phyloP scores from a whole-genome alignment of 2,329 filamentous ascomycete genomes.

The Xenosphaeropsis pyriputrescens region DNA sequence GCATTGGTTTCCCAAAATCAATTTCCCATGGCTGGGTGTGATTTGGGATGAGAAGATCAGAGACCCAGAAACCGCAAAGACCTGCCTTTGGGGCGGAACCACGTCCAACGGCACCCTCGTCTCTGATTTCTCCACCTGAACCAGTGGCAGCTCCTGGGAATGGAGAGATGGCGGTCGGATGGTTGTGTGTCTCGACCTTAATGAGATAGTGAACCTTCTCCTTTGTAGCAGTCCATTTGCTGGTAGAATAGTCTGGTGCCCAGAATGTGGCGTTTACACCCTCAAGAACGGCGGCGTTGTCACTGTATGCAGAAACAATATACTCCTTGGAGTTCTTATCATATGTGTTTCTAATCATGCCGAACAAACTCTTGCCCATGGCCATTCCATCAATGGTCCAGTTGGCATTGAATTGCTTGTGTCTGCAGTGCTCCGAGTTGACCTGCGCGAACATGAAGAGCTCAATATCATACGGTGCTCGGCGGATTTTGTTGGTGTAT shows the following conservation, averaged over 20 bases:
- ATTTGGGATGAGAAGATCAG: constrained; percentile 80
- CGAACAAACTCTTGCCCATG: constrained; percentile 73
- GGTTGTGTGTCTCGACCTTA: constrained; percentile 97
- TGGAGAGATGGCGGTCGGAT: constrained; percentile 89
- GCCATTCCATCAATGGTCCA: constrained; percentile 85
- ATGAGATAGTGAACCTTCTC: constrained; percentile 77
- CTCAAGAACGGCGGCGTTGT: constrained; percentile 88
- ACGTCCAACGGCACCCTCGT: constrained; percentile 86
- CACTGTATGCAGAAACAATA: constrained; percentile 92
- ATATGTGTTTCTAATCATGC: constrained; percentile 95
- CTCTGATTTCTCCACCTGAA: constrained; percentile 87
- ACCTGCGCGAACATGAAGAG: constrained; percentile 99
- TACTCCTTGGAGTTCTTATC: constrained; percentile 59
- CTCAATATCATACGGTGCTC: constrained; percentile 67
- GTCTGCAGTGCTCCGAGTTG: constrained; percentile 78
- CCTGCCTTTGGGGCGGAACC: constrained; percentile 90
- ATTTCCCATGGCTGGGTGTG: constrained; percentile 78
- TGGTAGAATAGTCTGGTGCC: constrained; percentile 76
- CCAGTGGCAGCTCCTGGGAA: constrained; percentile 89
- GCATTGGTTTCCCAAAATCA: constrained; percentile 75
- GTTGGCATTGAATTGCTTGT: constrained; percentile 89
- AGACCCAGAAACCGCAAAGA: constrained; percentile 86
- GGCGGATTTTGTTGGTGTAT: constrained; percentile 47
- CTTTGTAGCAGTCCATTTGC: constrained; percentile 75
- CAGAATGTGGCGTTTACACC: constrained; percentile 63